phyloP scores from a whole-genome alignment of 2,329 filamentous ascomycete genomes.

The Incumbomyces delicatus region DNA sequence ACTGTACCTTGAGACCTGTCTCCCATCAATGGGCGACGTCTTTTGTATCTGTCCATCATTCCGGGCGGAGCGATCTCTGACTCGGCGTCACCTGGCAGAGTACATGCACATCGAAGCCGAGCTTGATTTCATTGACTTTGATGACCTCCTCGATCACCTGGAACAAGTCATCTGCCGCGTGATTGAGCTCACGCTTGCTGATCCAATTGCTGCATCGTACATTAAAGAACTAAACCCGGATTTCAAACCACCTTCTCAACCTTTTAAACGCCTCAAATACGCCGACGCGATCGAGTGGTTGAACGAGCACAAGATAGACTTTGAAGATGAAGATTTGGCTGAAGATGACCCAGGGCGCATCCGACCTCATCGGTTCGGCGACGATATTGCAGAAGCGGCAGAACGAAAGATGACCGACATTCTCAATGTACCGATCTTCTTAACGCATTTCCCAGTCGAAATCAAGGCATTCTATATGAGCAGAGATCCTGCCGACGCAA shows the following conservation, averaged over 20 bases:
- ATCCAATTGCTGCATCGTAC: constrained; percentile 61
- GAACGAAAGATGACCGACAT: constrained; percentile 95
- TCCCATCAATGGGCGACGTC: constrained; percentile 84
- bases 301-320: constrained; percentile 69
- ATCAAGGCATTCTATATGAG: constrained; percentile 99
- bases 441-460: constrained; percentile 92
- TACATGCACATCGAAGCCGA: constrained; percentile 97
- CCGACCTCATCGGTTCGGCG: constrained; percentile 79
- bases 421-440: constrained; percentile 89
- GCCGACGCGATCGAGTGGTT: constrained; percentile 91
- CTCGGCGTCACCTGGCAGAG: constrained; percentile 85
- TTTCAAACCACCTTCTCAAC: constrained; percentile 70
- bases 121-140: constrained; percentile 89
- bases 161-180: constrained; percentile 83
- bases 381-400: constrained; percentile 95
- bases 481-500: constrained; percentile 64
- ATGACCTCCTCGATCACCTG: constrained; percentile 76
- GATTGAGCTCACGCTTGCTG: constrained; percentile 63
- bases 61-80: constrained; percentile 92
- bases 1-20: constrained; percentile 89
- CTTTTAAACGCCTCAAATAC: constrained; percentile 94
- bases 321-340: constrained; percentile 40
- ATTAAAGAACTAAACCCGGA: constrained; percentile 84
- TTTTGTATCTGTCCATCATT: constrained; percentile 99
- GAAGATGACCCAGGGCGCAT: constrained; percentile 57